phyloP scores from a whole-genome alignment of 345 rosid species.

The Crucihimalaya himalaica region DNA sequence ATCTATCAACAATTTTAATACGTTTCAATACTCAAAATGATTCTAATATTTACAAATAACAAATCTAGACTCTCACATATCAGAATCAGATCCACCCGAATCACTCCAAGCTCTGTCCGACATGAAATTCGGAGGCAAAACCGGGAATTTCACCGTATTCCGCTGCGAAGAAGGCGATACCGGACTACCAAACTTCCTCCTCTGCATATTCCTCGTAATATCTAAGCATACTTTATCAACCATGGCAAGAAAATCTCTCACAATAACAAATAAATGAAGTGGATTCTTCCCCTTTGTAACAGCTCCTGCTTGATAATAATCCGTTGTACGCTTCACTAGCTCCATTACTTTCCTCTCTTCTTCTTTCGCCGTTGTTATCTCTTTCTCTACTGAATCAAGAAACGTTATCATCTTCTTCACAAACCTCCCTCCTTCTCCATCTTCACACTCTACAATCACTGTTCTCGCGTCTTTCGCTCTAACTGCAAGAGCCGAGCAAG shows the following conservation, averaged over 20 bases:
- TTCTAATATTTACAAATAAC: constrained; percentile 34
- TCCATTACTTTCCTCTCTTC: constrained; percentile 65
- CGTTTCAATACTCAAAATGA: constrained; percentile 3
- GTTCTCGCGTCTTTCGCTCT: constrained; percentile 50
- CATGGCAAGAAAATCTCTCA: constrained; percentile 72
- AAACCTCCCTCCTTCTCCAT: constrained; percentile 46
- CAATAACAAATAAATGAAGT: constrained; percentile 64
- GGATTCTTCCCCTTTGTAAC: constrained; percentile 49
- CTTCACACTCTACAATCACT: constrained; percentile 42
- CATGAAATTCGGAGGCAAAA: constrained; percentile 65
- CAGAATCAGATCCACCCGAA: constrained; percentile 62
- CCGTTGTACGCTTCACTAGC: constrained; percentile 68
- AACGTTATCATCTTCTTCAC: constrained; percentile 58
- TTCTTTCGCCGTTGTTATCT: constrained; percentile 46
- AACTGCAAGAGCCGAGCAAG: constrained; percentile 49
- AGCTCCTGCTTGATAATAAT: constrained; percentile 73
- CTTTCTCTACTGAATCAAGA: constrained; percentile 61
- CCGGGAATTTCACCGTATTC: constrained; percentile 55
- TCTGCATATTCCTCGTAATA: constrained; percentile 63
- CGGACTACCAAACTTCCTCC: constrained; percentile 43
- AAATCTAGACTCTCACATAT: constrained; percentile 44
- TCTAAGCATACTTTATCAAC: constrained; percentile 77
- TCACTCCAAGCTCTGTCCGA: constrained; percentile 50
- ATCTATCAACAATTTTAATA: constrained; percentile 36
- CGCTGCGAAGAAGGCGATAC: constrained; percentile 24